These are phyloP conservation scores for Kazachstania africana DNA, from an alignment of 805 yeast genomes.

Conservation along the genomic window DNA sequence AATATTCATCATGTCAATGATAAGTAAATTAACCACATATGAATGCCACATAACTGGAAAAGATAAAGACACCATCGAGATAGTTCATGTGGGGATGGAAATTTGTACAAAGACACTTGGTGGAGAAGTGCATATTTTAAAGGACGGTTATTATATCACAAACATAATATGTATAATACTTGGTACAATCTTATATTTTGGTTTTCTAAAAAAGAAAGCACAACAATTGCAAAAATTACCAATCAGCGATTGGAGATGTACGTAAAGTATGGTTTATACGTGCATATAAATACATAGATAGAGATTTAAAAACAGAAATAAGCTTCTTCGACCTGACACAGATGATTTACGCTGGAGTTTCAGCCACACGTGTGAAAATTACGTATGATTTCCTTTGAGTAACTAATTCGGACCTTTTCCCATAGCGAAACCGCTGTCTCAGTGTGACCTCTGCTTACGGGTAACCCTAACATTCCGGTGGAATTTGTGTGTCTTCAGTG, in stretches of 20 bases:
- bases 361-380: no score
- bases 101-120: constrained; percentile 22
- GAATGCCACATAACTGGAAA: constrained; percentile 33
- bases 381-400: no score
- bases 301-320: neutral
- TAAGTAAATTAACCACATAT: constrained; percentile 65
- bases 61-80: constrained; percentile 1
- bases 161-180: constrained; percentile 57
- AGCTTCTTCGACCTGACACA: neutral
- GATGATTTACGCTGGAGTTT: no score
- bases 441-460: no score
- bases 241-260: constrained; percentile 57
- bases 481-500: no score
- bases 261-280: neutral
- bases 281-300: neutral
- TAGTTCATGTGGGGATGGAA: no score
- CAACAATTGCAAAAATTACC: constrained; percentile 61
- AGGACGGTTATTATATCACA: constrained; percentile 80
- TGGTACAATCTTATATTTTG: constrained; percentile 54
- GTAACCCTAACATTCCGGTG: no score
- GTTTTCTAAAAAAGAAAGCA: constrained; percentile 55
- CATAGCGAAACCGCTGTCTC: no score
- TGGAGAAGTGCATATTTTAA: constrained; percentile 42
- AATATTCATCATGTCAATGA: constrained; percentile 62
- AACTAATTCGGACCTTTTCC: no score